Base-by-base conservation (phyloP, 495 filamentous ascomycete species). In the Apodospora peruviana region DNA sequence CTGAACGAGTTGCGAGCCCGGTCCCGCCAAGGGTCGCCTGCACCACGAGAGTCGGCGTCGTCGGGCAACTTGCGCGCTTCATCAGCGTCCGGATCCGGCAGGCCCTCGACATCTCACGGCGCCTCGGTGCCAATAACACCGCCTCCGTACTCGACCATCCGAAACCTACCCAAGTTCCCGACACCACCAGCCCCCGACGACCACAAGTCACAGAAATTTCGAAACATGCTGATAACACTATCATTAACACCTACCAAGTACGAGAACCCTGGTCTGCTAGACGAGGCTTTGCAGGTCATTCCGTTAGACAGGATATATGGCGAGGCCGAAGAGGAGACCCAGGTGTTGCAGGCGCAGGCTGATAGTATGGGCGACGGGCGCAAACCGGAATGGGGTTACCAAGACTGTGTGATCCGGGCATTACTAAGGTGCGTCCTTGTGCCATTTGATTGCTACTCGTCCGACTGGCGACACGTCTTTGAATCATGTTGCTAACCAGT, bases 341-440 rank as follows among this genome's bases (percentile, higher is more conserved):
- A 96, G 56, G 83, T 96, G 34, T 70, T 95, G 48, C 80, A 86
- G 56, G 93, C 90, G 1, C 80, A 91, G 62, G 91, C 93, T 9
- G 86, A 84, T 57, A 91, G 87, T 55, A 78, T 95, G 61, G 87
- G 85, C 2, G 79, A 84, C 41, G 81, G 80, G 19, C 76, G 78
- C 48, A 87, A 85, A 58, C 80, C 91, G 14, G 88, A 93, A 77
- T 99, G 94, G 94, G 91, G 90, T 12, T 96, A 96, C 60, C 94
- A 97, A 67, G 93, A 99, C 72, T 99, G 91, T 72, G 88, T 96
- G 24, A 85, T 99, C 56, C 82, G 86, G 57, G 87, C 93, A 50
- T 73, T 99, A 50, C 69, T 96, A 50, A 90, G 82, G 89, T 87
- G 65, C 39, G 73, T 62, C 48, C 12, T 23, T 19, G 1, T 8